Base-by-base conservation (phyloP, 2,329 filamentous ascomycete genomes). In the Neurospora sp. region DNA sequence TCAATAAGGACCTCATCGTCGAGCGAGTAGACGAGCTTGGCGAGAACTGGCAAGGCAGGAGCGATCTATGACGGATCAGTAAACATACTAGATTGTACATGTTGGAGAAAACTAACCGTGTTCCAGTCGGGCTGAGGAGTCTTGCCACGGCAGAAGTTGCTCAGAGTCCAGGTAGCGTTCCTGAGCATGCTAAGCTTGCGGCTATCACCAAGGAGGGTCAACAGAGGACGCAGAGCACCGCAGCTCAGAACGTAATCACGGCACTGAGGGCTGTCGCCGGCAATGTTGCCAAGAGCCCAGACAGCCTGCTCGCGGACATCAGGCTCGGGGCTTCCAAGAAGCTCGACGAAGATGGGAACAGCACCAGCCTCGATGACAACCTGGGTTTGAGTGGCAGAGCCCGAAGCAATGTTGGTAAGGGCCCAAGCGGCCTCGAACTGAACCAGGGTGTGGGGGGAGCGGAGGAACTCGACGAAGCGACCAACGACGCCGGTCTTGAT, bases 121-220 rank as follows among this genome's bases (percentile, higher is more conserved):
- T 89, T 89, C 96, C 96, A 99, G 80, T 99, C 96, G 66, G 96
- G 96, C 84, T 99, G 96, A 68, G 96, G 96, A 8, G 95, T 97
- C 88, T 99, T 99, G 83, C 96, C 96, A 86, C 96, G 93, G 85
- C 96, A 99, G 84, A 99, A 99, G 86, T 99, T 99, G 87, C 96
- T 98, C 70, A 99, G 85, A 65, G 96, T 99, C 96, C 96, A 99
- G 33, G 96, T 99, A 41, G 96, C 96, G 80, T 99, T 99, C 76
- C 96, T 89, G 68, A 99, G 90, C 96, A 99, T 99, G 87, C 94
- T 98, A 70, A 99, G 86, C 87, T 99, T 99, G 78, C 96, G 93
- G 84, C 96, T 97, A 81, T 99, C 96, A 69, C 95, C 95, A 70
- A 99, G 89, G 65, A 99, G 88, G 78, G 89, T 88, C 70, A 99